Percentiles rank a stretch among this genome's conserved stretches.
Evolutionary conservation across 306 rosid genomes (phyloP).

Genomic region (Lablab purpureus): DNA sequence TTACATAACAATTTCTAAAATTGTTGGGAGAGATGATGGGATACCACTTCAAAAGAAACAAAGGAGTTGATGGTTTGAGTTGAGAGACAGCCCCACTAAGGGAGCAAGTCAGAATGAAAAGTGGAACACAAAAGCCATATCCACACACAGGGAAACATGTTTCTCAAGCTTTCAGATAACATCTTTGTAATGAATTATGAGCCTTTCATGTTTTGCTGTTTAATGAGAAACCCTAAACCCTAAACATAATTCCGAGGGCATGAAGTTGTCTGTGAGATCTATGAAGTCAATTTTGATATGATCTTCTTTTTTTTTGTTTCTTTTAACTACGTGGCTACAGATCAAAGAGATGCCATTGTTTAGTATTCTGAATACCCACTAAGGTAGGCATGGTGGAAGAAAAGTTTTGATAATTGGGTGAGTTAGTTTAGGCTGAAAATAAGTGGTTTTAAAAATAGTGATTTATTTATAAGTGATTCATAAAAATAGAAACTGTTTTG

Average conservation of each 20-base stretch:
- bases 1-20: not conserved
- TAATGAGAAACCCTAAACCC: not conserved
- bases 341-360: too few relatives aligned
- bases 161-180: slow-evolving; percentile 26
- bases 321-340: too few relatives aligned
- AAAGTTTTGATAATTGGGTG: too few relatives aligned
- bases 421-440: too few relatives aligned
- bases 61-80: slow-evolving; percentile 18
- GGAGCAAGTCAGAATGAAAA: not conserved
- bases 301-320: too few relatives aligned
- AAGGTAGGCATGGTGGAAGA: too few relatives aligned
- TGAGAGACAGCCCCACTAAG: slow-evolving; percentile 1
- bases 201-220: not conserved
- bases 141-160: slow-evolving; percentile 38
- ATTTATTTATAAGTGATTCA: too few relatives aligned
- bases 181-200: slow-evolving; percentile 13
- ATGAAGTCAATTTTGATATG: too few relatives aligned
- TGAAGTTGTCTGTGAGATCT: not conserved
- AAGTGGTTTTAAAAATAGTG: too few relatives aligned
- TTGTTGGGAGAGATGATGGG: not conserved
- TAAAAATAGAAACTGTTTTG: too few relatives aligned
- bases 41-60: not conserved
- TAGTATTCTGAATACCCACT: too few relatives aligned
- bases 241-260: not conserved
- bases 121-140: slow-evolving; percentile 33